Evolutionary conservation across 441 rosid genomes (phyloP).

Genomic region (Aquilaria agallochum): DNA sequence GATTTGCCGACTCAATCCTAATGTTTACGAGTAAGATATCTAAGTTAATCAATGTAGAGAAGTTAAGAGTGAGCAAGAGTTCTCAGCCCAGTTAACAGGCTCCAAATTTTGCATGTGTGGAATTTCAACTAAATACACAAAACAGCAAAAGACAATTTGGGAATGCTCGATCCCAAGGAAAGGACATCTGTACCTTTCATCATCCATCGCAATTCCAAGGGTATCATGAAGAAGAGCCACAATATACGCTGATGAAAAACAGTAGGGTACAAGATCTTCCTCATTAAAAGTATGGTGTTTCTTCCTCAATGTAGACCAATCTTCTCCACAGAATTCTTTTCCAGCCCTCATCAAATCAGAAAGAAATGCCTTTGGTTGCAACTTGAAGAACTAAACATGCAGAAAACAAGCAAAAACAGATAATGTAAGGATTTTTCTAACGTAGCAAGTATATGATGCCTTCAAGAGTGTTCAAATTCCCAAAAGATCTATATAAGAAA

Average conservation of each 20-base stretch:
- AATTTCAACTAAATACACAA: too few relatives aligned
- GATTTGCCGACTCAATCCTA: slow-evolving; percentile 64
- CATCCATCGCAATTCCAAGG: slow-evolving; percentile 74
- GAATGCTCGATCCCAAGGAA: too few relatives aligned
- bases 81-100: too few relatives aligned
- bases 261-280: slow-evolving; percentile 70
- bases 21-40: too few relatives aligned
- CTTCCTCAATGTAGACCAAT: slow-evolving; percentile 72
- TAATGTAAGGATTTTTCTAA: too few relatives aligned
- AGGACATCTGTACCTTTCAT: slow-evolving; percentile 51
- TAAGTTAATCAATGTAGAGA: too few relatives aligned
- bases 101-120: too few relatives aligned
- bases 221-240: slow-evolving; percentile 90
- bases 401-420: slow-evolving; percentile 3
- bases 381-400: slow-evolving; percentile 66
- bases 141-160: too few relatives aligned
- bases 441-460: neutral
- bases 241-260: slow-evolving; percentile 95
- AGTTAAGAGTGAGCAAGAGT: too few relatives aligned
- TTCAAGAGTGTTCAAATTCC: neutral
- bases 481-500: slow-evolving; percentile 10
- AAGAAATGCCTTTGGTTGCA: slow-evolving; percentile 48
- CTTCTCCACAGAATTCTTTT: slow-evolving; percentile 74
- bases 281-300: slow-evolving; percentile 52
- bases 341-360: slow-evolving; percentile 61